These are phyloP conservation scores for Monilinia vaccinii-corymbosi DNA, from an alignment of 2,329 filamentous ascomycete species.

Conservation along the genomic window DNA sequence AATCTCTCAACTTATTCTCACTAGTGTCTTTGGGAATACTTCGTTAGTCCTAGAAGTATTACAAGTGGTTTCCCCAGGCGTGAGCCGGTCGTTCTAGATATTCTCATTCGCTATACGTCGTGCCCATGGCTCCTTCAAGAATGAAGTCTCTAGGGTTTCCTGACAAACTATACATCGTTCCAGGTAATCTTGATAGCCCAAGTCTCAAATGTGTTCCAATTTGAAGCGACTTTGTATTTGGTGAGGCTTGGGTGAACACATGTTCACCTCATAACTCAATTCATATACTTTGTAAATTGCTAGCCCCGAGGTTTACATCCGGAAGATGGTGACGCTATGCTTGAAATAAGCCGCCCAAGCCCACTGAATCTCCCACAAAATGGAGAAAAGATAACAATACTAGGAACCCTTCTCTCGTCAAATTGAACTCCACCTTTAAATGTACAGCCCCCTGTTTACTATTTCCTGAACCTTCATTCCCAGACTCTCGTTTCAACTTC, in stretches of 20 bases:
- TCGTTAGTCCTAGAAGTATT: background rate
- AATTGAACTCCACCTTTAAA: conserved; percentile 10
- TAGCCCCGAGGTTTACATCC: conserved; percentile 12
- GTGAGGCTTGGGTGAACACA: background rate
- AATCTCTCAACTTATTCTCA: background rate
- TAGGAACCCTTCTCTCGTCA: background rate
- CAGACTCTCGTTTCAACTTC: conserved; percentile 12
- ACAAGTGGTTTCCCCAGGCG: background rate
- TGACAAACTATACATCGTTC: background rate
- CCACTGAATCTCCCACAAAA: background rate
- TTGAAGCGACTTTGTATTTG: background rate
- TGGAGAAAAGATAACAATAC: conserved; percentile 4
- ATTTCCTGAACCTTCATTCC: conserved; percentile 17
- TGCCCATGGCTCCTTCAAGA: no score
- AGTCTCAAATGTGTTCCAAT: background rate
- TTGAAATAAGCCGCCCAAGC: conserved; percentile 4
- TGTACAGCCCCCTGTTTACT: conserved; percentile 10
- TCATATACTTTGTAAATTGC: conserved; percentile 4
- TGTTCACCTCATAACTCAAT: background rate
- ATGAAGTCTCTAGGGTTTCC: no score
- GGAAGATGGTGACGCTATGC: conserved; percentile 9
- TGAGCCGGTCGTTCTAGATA: background rate
- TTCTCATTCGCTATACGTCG: no score
- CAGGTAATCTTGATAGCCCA: background rate
- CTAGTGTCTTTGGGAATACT: background rate